Evolutionary conservation across 108 stramenopile genomes (phyloP), one percentile per base, ranked within the genome.

Genomic region (Stephanodiscus triporus): DNA sequence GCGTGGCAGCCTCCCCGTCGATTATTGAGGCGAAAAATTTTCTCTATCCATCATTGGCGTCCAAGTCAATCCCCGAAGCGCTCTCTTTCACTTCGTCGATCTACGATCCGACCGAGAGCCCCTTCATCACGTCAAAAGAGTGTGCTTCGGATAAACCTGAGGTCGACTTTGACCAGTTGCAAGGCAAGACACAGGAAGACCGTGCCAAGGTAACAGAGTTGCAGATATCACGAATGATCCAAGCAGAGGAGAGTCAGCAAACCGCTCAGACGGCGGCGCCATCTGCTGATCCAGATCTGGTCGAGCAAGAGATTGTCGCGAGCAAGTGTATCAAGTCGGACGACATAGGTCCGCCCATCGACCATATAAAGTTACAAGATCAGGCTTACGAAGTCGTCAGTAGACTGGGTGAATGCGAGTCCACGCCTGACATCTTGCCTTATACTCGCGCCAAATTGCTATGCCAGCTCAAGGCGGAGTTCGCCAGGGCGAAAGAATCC

Each of bases 141-240:
- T 20, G 68, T 47, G 11, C 7, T 36, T 3, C 27, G 10, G 42
- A 66, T 47, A 24, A 69, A 16, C 34, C 40, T 22, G 19, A 54
- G 26, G 49, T 56, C 37, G 53, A 68, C 17, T 58, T 73, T 49
- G 47, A 47, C 5, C 24, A 61, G 17, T 47, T 80, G 36, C 66
- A 73, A 54, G 65, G 43, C 43, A 43, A 80, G 34, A 20, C 73
- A 17, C 29, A 66, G 34, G 56, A 53, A 59, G 79, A 80, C 38
- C 66, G 70, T 51, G 68, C 53, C 4, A 58, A 73, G 62, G 73
- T 68, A 16, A 74, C 59, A 36, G 57, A 59, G 27, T 74, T 59
- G 5, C 73, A 81, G 32, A n/a, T 53, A 19, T 29, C 61, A 23
- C 63, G 70, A 16, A 62, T 63, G 30, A 61, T 43, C 1, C 23